phyloP scores from a whole-genome alignment of 768 basidiomycete species.

The Suillus luteus region DNA sequence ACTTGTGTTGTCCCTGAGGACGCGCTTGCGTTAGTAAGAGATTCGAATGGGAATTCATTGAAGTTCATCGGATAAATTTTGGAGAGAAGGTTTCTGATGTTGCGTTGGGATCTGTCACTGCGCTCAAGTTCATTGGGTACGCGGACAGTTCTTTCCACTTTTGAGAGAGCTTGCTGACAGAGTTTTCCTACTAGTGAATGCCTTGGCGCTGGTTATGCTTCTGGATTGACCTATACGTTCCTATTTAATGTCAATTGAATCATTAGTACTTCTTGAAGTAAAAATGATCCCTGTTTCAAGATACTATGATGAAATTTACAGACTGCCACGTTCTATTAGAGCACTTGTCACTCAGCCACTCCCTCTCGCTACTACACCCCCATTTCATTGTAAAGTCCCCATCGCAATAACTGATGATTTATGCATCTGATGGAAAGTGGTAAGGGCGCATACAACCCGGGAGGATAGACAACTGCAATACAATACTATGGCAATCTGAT shows the following conservation, averaged over 20 bases:
- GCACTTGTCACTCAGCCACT: too few species aligned
- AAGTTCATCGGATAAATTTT: constrained; percentile 66
- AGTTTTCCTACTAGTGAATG: constrained; percentile 52
- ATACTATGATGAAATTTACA: too few species aligned
- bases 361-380: too few species aligned
- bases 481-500: too few species aligned
- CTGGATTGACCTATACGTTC: constrained; percentile 8
- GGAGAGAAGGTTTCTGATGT: constrained; percentile 40
- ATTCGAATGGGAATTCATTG: constrained; percentile 72
- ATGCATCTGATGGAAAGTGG: too few species aligned
- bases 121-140: constrained; percentile 83
- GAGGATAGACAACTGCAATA: too few species aligned
- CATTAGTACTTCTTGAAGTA: constrained; percentile 17
- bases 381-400: too few species aligned
- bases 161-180: constrained; percentile 48
- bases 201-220: constrained; percentile 6
- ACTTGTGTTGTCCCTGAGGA: constrained; percentile 86
- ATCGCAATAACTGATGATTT: too few species aligned
- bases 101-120: constrained; percentile 61
- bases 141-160: constrained; percentile 19
- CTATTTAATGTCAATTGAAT: neutral
- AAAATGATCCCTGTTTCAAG: neutral
- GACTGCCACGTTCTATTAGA: too few species aligned
- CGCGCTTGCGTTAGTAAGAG: constrained; percentile 65
- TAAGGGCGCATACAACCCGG: too few species aligned